phyloP scores from a whole-genome alignment of 495 filamentous ascomycete genomes.

The Neurospora sp. region DNA sequence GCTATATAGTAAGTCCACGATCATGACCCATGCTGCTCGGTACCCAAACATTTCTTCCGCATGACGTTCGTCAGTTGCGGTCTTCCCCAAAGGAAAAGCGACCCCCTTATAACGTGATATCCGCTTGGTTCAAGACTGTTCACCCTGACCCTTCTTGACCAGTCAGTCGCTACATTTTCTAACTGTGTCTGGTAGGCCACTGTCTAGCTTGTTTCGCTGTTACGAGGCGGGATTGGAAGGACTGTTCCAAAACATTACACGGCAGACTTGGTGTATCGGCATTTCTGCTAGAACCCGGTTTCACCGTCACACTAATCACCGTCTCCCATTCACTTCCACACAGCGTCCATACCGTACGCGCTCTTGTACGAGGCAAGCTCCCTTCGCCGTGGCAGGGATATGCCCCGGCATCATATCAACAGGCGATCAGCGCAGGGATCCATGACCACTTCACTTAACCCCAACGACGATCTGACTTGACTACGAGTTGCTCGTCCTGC shows the following conservation, averaged over 20 bases:
- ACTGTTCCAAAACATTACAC: not conserved
- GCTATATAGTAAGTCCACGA: not conserved
- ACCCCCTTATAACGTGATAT: not conserved
- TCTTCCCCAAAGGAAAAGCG: not conserved
- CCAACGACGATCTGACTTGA: constrained; percentile 16
- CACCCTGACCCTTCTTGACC: not conserved
- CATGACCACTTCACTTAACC: constrained; percentile 1
- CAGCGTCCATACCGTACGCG: constrained; percentile 1
- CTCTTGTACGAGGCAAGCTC: constrained; percentile 4
- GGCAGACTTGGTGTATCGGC: constrained; percentile 1
- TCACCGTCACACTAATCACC: constrained; percentile 15
- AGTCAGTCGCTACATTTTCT: not conserved
- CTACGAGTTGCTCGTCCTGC: constrained; percentile 6
- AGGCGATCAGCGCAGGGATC: constrained; percentile 17
- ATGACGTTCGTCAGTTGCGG: not conserved
- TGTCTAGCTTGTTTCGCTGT: not conserved
- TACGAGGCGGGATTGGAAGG: not conserved
- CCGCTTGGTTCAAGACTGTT: not conserved
- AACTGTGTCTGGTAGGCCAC: not conserved
- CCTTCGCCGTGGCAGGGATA: constrained; percentile 4
- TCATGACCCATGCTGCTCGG: not conserved
- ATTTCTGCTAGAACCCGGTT: constrained; percentile 13
- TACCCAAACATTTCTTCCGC: not conserved
- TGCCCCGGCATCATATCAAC: constrained; percentile 1
- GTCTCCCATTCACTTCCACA: constrained; percentile 4